These are phyloP conservation scores for Haematococcus sp. DNA, from an alignment of 139 green algal genomes.

Conservation along the genomic window DNA sequence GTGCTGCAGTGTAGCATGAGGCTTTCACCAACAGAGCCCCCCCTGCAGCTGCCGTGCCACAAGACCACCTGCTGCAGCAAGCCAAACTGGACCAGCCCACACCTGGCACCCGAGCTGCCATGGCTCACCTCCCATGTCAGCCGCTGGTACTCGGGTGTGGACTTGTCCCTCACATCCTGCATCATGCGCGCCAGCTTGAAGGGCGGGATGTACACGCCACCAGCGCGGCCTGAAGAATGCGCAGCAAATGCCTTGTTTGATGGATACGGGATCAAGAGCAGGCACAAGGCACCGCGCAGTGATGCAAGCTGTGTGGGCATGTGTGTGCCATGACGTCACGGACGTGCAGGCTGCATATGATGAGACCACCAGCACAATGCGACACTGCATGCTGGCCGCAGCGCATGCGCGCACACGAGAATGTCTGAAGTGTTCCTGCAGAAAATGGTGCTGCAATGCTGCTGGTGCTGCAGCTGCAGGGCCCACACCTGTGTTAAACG, in stretches of 20 bases:
- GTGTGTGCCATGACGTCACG: too few species aligned
- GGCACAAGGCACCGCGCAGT: too few species aligned
- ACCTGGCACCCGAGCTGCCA: too few species aligned
- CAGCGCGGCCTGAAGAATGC: constrained; percentile 54
- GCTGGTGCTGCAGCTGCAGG: not conserved
- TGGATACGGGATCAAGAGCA: not conserved
- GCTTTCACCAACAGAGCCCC: too few species aligned
- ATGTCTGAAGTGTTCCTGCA: too few species aligned
- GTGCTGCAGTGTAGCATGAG: too few species aligned
- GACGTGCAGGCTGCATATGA: too few species aligned
- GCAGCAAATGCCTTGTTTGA: not conserved
- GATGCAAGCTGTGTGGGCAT: too few species aligned
- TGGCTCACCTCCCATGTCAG: constrained; percentile 93
- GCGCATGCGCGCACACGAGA: too few species aligned
- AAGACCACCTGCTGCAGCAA: not conserved
- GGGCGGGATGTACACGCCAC: constrained; percentile 95
- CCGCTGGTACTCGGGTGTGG: constrained; percentile 74
- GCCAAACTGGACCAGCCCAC: not conserved
- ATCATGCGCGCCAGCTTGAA: constrained; percentile 97
- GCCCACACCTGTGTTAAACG: not conserved
- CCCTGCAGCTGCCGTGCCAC: not conserved
- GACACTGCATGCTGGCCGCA: too few species aligned
- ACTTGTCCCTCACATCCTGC: constrained; percentile 64
- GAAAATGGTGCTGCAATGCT: too few species aligned
- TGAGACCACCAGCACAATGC: too few species aligned